A percentile compares a stretch with the other conserved stretches of the same genome.
Evolutionary conservation across 2,329 filamentous ascomycete species (phyloP).

Genomic region (Colletotrichum brevisporum): DNA sequence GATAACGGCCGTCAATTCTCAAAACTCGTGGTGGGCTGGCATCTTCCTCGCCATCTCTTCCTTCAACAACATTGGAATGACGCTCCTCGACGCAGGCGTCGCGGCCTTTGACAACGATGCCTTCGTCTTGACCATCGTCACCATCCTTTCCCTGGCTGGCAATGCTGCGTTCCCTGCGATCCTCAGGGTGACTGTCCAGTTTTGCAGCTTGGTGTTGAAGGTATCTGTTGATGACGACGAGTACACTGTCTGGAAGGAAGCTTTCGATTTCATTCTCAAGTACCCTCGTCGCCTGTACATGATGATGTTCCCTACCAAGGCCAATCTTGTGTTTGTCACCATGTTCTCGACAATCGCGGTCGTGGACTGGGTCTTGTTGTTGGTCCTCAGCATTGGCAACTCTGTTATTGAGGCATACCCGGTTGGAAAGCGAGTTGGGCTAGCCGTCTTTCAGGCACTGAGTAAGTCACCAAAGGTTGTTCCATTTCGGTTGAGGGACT

Average conservation of each 20-base stretch:
- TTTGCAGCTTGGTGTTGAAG: slow-evolving; percentile 58
- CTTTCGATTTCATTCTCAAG: slow-evolving; percentile 67
- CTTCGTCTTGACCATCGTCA: slow-evolving; percentile 67
- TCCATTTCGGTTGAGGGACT: background rate
- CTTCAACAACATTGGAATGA: slow-evolving; percentile 80
- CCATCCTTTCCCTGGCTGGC: slow-evolving; percentile 72
- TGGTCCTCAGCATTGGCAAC: slow-evolving; percentile 76
- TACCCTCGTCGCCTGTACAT: slow-evolving; percentile 73
- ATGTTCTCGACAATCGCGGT: slow-evolving; percentile 73
- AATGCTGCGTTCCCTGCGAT: slow-evolving; percentile 78
- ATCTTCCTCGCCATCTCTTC: slow-evolving; percentile 77
- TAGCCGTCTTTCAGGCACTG: slow-evolving; percentile 75
- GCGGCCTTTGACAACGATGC: slow-evolving; percentile 68
- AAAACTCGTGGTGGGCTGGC: slow-evolving; percentile 78
- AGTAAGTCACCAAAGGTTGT: slow-evolving; percentile 52
- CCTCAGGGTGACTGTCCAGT: slow-evolving; percentile 72
- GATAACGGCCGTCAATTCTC: slow-evolving; percentile 66
- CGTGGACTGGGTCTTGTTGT: slow-evolving; percentile 76
- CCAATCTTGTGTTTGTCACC: slow-evolving; percentile 76
- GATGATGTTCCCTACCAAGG: slow-evolving; percentile 73
- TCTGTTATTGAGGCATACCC: slow-evolving; percentile 66
- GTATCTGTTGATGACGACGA: slow-evolving; percentile 54
- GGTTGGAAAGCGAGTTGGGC: slow-evolving; percentile 68
- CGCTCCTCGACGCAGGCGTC: slow-evolving; percentile 76
- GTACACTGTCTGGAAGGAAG: slow-evolving; percentile 60